phyloP scores from a whole-genome alignment of 176 grass and related monocot genomes.

The Cymbopogon citratus region DNA sequence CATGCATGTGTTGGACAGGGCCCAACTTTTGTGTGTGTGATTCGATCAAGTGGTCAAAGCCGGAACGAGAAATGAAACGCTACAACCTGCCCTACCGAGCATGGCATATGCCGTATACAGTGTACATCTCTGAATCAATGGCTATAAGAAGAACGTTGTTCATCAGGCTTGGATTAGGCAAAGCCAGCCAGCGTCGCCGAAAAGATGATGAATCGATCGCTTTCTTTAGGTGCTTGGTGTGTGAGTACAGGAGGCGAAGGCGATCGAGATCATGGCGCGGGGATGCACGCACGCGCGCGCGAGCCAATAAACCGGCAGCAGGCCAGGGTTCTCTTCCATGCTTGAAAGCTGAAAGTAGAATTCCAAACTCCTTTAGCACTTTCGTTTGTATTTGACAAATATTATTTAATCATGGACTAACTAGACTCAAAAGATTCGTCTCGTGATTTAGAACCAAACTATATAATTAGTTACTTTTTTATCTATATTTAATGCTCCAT shows the following conservation, averaged over 20 bases:
- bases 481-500: too few relatives aligned
- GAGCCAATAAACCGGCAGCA: not conserved
- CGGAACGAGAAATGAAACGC: not conserved
- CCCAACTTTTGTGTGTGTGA: not conserved
- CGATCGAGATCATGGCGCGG: slow-evolving; percentile 32
- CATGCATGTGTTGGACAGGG: not conserved
- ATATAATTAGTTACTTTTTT: too few relatives aligned
- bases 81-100: not conserved
- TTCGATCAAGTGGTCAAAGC: slow-evolving; percentile 1
- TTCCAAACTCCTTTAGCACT: too few relatives aligned
- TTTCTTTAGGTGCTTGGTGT: slow-evolving; percentile 17
- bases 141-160: not conserved
- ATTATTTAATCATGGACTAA: too few relatives aligned
- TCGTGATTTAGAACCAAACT: too few relatives aligned
- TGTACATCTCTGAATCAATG: not conserved
- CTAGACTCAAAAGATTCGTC: too few relatives aligned
- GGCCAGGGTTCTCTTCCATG: too few relatives aligned
- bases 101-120: not conserved
- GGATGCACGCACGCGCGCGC: slow-evolving; percentile 8
- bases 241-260: not conserved
- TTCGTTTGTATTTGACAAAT: too few relatives aligned
- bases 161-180: not conserved
- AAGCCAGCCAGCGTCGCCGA: not conserved
- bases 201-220: not conserved
- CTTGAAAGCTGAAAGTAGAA: too few relatives aligned